Base-by-base conservation (phyloP, 1,284 basidiomycete species). In the Ganoderma multipileum region DNA sequence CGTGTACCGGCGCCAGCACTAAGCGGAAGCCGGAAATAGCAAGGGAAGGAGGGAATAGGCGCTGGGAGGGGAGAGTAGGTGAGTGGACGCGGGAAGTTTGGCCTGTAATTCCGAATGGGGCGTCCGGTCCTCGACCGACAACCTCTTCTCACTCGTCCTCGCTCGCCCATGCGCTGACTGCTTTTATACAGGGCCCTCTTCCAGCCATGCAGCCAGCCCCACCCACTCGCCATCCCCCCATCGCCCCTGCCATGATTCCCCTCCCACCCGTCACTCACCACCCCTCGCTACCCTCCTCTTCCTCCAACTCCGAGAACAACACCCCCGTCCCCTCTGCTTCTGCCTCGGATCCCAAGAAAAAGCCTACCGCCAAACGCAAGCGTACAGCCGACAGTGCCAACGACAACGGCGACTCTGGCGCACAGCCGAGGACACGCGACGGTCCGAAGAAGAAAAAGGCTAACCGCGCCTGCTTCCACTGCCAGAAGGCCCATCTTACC, bases 401-500 rank as follows among this genome's bases (percentile, higher is more conserved):
- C 68, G 88, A 87, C 82, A 67, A 80, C 81, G 50, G 80, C 77
- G 64, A 83, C 79, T 63, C 80, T 73, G 41, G 78, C 76, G 28
- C 84, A 82, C 72, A 88, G 85, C 44, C 68, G 54, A 38, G 76
- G 75, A 85, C 86, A 67, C 85, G 90, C 76, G 91, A 93, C 66
- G 88, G 89, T 2, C 90, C 91, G 30, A 94, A 94, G 86, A 95
- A 95, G 87, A 96, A 96, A 85, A 96, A 97, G 81, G 95, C 95
- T 0, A 95, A 90, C 75, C 87, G 96, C 57, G 97, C 97, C 42
- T 99, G 97, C 79, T 91, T 94, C 70, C 94, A 96, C 72, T 99
- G 97, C 81, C 97, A 99, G 81, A 93, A 93, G 79, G 95, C 95
- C 1, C 97, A 99, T 81, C 85, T 99, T 75, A 99, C 97, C 9